phyloP scores from a whole-genome alignment of 1,139 yeast species.

The Lodderomyces beijingensis region DNA sequence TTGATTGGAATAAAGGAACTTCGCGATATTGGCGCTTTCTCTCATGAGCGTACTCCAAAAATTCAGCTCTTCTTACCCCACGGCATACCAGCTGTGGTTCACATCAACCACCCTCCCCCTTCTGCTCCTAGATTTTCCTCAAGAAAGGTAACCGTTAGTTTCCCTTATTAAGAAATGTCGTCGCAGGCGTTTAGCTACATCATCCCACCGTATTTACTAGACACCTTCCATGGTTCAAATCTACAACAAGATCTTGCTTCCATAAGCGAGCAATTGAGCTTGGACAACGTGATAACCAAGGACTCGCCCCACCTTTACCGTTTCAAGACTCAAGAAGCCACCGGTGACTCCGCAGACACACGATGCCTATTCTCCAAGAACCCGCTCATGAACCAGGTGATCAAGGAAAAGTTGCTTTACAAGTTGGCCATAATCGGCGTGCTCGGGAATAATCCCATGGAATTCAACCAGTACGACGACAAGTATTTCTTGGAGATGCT shows the following conservation, averaged over 20 bases:
- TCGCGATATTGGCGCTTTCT: too few species aligned
- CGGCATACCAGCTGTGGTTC: too few species aligned
- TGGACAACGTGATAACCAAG: conserved; percentile 24
- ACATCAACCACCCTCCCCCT: too few species aligned
- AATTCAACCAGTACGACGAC: conserved; percentile 17
- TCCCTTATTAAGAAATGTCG: too few species aligned
- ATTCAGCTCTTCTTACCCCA: too few species aligned
- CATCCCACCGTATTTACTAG: conserved; percentile 43
- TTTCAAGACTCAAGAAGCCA: conserved; percentile 3
- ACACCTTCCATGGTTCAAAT: conserved; percentile 34
- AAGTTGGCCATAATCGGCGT: conserved; percentile 37
- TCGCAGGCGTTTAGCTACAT: too few species aligned
- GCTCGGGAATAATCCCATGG: conserved; percentile 34
- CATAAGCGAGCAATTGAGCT: conserved; percentile 24
- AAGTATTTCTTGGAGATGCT: conserved; percentile 31
- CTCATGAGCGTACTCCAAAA: too few species aligned
- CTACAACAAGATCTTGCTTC: conserved; percentile 24
- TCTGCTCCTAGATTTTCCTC: too few species aligned
- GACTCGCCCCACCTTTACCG: conserved; percentile 22
- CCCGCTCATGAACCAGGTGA: conserved; percentile 27
- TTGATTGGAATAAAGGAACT: too few species aligned
- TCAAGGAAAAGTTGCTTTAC: conserved; percentile 32
- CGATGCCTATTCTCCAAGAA: conserved; percentile 25
- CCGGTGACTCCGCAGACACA: conserved; percentile 3
- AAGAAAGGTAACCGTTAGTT: too few species aligned